Conservation (phyloP, 2,329 filamentous ascomycete species). For the Phialocephala sp. region DNA sequence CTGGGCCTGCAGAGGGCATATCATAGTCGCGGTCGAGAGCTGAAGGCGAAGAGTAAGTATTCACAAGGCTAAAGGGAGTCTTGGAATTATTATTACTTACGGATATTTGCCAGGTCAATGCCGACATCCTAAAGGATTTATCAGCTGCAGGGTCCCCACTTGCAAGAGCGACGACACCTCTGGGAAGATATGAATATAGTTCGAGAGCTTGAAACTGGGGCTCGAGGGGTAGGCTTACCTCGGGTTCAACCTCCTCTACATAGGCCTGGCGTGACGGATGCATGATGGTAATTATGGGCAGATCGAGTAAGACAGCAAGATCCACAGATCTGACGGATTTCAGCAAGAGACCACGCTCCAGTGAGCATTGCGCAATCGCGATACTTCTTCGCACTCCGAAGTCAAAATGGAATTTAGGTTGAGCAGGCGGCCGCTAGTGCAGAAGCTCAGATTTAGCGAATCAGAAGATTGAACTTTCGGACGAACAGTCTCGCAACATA, state of each 20-base stretch:
- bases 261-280: slow-evolving; percentile 93
- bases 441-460: background rate
- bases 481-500: too few species aligned
- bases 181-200: slow-evolving; percentile 44
- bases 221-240: slow-evolving; percentile 56
- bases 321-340: too few species aligned
- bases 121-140: slow-evolving; percentile 46
- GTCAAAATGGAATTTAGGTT: background rate
- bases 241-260: slow-evolving; percentile 79
- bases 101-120: slow-evolving; percentile 66
- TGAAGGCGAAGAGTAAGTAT: slow-evolving; percentile 38
- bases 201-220: slow-evolving; percentile 31
- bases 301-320: too few species aligned
- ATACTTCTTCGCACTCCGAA: background rate
- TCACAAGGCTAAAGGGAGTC: slow-evolving; percentile 35
- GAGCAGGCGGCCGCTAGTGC: background rate
- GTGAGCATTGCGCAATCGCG: background rate
- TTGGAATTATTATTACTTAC: slow-evolving; percentile 50
- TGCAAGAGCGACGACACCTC: slow-evolving; percentile 29
- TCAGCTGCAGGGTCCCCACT: slow-evolving; percentile 32
- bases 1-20: slow-evolving; percentile 41
- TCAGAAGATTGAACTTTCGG: background rate
- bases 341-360: background rate
- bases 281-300: slow-evolving; percentile 47
- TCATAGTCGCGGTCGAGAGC: slow-evolving; percentile 81